A percentile compares a stretch with the other conserved stretches of the same genome.
Evolutionary conservation across 352 stramenopile species (phyloP).

Genomic region (Pythium plurisporium): DNA sequence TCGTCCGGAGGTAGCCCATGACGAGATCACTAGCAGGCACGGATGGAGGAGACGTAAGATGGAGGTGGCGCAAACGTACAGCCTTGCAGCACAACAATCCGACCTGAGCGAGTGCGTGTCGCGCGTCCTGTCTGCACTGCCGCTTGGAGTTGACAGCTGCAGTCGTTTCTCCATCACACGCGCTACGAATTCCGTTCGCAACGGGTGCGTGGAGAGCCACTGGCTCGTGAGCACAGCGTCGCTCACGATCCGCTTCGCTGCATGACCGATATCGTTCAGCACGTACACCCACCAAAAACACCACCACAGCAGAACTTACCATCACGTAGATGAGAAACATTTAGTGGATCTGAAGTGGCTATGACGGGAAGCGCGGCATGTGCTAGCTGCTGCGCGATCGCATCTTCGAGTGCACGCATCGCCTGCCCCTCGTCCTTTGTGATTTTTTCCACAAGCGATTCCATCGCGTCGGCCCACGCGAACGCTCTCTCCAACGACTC

Average conservation of each 20-base stretch:
- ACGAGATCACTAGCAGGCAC: conserved; percentile 4
- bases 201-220: conserved; percentile 14
- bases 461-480: conserved; percentile 18
- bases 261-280: background rate
- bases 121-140: background rate
- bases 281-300: background rate
- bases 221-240: conserved; percentile 16
- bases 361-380: conserved; percentile 2
- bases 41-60: background rate
- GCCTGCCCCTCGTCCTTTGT: background rate
- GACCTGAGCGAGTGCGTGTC: background rate
- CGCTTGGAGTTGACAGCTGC: background rate
- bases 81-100: background rate
- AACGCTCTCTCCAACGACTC: conserved; percentile 20
- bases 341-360: background rate
- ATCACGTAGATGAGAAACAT: background rate
- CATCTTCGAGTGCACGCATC: background rate
- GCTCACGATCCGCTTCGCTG: conserved; percentile 12
- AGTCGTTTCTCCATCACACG: conserved; percentile 4
- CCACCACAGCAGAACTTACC: background rate
- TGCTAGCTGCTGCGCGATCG: conserved; percentile 1
- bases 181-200: background rate
- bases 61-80: background rate
- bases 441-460: conserved; percentile 9
- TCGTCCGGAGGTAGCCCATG: background rate